Evolutionary conservation across 768 basidiomycete species (phyloP), one percentile per base, ranked within the genome.

Genomic region (Solioccasus polychromus): DNA sequence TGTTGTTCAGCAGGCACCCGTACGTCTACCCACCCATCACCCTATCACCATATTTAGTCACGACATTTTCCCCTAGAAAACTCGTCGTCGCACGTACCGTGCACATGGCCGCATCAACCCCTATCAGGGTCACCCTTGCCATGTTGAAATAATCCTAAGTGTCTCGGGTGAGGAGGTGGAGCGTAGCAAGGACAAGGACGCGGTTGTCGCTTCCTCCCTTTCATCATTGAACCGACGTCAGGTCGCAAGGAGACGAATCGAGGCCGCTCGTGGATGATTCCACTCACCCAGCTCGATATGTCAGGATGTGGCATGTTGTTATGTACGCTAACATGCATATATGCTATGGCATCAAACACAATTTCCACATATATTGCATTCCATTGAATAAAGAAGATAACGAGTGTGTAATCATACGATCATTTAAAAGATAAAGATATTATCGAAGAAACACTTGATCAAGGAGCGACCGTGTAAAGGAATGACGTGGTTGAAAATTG

Each of bases 11-110:
- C 96, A 99, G 76, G 96, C 96, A 57, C 96, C 96, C 52, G 89
- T 92, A 76, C 49, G 89, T 81, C 35, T 12, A 6, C 19, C 11
- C 14, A 14, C 32, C 30, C 35, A 39, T 8, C 37, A 37, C 12
- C 26, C 30, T 24, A 5, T 37, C 45, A 41, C 39, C 28, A 48
- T 25, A 25, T 8, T 41, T 30, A 35, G 55, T 20, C 37, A 29
- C 42, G 11, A 32, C 11, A 19, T 29, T 47, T 24, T 26, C n/a
- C 8, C 18, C 45, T n/a, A 92, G 89, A 96, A 96, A 88, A 94
- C 91, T 68, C 93, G 93, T 71, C 92, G 96, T 67, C 92, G 96
- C 67, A 99, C 96, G 55, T 98, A 96, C 83, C 92, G 96, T 72
- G 91, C 90, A 35, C 92, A 94, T 61, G 92, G 92, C 81, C 87